phyloP scores from a whole-genome alignment of 177 flowering plant species.

The Tripterygium wilfordii region DNA sequence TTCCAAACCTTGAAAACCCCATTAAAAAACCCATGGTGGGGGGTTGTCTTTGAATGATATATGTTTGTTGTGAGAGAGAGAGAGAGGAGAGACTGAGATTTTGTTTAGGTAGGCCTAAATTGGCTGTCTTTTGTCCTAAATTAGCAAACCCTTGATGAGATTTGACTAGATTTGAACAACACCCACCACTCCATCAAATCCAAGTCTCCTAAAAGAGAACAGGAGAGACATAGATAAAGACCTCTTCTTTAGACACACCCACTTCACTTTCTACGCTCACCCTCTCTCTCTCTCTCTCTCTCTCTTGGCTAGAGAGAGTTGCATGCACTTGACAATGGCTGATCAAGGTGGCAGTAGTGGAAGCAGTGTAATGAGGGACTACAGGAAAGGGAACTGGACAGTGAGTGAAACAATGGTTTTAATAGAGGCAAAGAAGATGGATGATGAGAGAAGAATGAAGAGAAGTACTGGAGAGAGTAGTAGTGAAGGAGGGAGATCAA shows the following conservation, averaged over 20 bases:
- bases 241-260: background rate
- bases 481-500: conserved; percentile 15
- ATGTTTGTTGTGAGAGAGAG: background rate
- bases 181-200: conserved; percentile 19
- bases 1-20: no score
- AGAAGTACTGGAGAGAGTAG: conserved; percentile 21
- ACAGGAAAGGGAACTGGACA: conserved; percentile 51
- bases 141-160: conserved; percentile 9
- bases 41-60: background rate
- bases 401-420: conserved; percentile 51
- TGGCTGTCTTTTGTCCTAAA: conserved; percentile 10
- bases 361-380: conserved; percentile 21
- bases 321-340: conserved; percentile 29
- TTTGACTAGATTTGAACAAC: conserved; percentile 20
- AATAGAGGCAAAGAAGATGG: conserved; percentile 60
- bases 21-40: no score
- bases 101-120: conserved; percentile 6
- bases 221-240: conserved; percentile 7
- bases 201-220: conserved; percentile 14
- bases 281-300: conserved; percentile 1
- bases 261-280: background rate
- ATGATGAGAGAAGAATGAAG: conserved; percentile 69
- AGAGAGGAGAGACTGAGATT: no score
- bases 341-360: conserved; percentile 28
- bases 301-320: background rate